These are phyloP conservation scores for Davidsoniella neocaledoniae DNA, from an alignment of 2,329 filamentous ascomycete genomes.

Conservation along the genomic window DNA sequence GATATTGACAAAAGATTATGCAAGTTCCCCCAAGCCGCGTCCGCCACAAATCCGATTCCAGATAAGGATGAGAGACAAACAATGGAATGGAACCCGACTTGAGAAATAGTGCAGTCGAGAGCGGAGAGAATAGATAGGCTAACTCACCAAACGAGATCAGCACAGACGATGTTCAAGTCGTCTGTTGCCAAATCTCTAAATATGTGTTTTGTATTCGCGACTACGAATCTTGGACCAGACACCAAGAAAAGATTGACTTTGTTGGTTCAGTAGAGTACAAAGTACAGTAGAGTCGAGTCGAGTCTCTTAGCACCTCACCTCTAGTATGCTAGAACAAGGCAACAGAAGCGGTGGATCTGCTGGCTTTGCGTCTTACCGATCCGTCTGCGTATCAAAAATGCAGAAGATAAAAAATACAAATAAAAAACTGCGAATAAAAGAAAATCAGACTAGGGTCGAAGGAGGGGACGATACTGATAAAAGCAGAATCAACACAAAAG, in stretches of 20 bases:
- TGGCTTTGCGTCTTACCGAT: too few relatives aligned
- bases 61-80: not conserved
- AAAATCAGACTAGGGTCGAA: not conserved
- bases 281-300: too few relatives aligned
- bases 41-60: not conserved
- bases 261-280: too few relatives aligned
- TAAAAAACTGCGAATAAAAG: slow-evolving; percentile 1
- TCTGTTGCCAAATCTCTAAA: slow-evolving; percentile 40
- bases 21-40: not conserved
- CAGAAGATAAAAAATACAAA: not conserved
- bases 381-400: not conserved
- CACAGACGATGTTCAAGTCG: slow-evolving; percentile 42
- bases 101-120: not conserved
- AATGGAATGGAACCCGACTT: too few relatives aligned
- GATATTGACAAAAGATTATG: not conserved
- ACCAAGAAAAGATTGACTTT: too few relatives aligned
- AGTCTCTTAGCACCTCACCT: not conserved
- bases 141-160: slow-evolving; percentile 41
- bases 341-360: too few relatives aligned
- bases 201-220: not conserved
- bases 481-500: not conserved
- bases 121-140: not conserved
- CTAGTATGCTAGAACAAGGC: not conserved
- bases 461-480: slow-evolving; percentile 4
- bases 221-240: too few relatives aligned